Percentiles rank a stretch among this genome's conserved stretches.
These are phyloP conservation scores for Venustampulla echinocandica DNA, from an alignment of 495 filamentous ascomycete species.

Conservation along the genomic window DNA sequence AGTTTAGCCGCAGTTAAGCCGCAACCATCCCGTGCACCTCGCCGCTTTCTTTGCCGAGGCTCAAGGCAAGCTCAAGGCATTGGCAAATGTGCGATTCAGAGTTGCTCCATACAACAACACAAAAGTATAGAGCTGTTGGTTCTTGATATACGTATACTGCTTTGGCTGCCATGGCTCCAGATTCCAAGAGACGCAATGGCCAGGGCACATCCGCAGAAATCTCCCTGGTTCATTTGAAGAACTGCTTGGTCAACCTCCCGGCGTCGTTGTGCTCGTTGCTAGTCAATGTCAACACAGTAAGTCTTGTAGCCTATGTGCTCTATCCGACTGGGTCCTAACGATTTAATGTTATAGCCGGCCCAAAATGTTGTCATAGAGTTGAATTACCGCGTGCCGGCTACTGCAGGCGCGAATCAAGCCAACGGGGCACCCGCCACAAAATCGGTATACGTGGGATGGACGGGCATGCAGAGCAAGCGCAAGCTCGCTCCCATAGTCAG, in stretches of 20 bases:
- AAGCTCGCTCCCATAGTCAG: conserved; percentile 63
- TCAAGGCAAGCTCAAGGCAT: no score
- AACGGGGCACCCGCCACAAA: conserved; percentile 43
- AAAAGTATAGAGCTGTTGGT: no score
- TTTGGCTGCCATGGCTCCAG: conserved; percentile 19
- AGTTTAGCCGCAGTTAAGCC: background rate
- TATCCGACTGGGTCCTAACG: no score
- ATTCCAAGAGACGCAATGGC: conserved; percentile 15
- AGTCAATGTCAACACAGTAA: conserved; percentile 78
- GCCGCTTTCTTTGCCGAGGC: conserved; percentile 7
- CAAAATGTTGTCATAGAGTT: conserved; percentile 97
- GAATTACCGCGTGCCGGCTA: conserved; percentile 44
- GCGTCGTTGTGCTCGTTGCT: conserved; percentile 73
- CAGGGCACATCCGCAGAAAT: conserved; percentile 65
- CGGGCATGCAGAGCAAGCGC: conserved; percentile 88
- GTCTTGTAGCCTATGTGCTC: no score
- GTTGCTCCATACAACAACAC: no score
- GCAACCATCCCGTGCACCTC: no score
- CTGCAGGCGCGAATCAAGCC: conserved; percentile 25
- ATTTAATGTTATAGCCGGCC: conserved; percentile 61
- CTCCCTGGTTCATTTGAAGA: conserved; percentile 75
- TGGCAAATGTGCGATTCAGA: no score
- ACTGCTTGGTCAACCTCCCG: conserved; percentile 89
- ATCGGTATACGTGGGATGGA: conserved; percentile 87
- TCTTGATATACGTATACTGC: no score